Evolutionary conservation across 306 rosid genomes (phyloP), one percentile per base, ranked within the genome.

Genomic region (Bauhinia variegata): DNA sequence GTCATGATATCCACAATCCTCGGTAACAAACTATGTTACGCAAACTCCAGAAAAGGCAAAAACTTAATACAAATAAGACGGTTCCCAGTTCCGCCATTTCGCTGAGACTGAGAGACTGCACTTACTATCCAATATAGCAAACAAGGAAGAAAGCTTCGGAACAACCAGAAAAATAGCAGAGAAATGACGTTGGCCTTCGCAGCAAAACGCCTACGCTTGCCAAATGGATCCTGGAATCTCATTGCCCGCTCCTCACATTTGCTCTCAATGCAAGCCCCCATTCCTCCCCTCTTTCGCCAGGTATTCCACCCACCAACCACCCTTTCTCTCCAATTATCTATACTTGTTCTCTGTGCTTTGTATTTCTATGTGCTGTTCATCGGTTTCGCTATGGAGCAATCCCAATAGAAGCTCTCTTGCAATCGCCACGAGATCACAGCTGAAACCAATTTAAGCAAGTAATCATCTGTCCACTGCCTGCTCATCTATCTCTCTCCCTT

Each of bases 251-350:
- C 82, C 59, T 63, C 64, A 4, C 60, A 7, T 63, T 58, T 81
- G 64, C 59, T 67, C 19, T 64, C 69, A 62, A 41, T 61, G 79
- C 87, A 55, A 15, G 14, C 65, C 32, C 10, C 77, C 42, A 30
- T 41, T 54, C 68, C 64, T 62, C 58, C 71, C 51, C 31, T 76
- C 68, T 15, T 68, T 61, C 86, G 85, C 63, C 89, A 87, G 89
- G 96, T 76, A 76, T 49, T 15, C 66, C 57, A 16, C 9, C 44
- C 58, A 15, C n/a, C n/a, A n/a, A n/a, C n/a, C 4, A 32, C 23
- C 28, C 7, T 11, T 47, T 32, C 10, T 4, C 2, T 56, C 17
- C 17, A 14, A 14, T 0, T 19, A 8, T 11, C 11, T 50, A 10
- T 48, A 12, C 31, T 11, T 54, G 15, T 1, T 5, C 13, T 67